Evolutionary conservation across 352 stramenopile genomes (phyloP).

Genomic region (Phytophthora capsici): DNA sequence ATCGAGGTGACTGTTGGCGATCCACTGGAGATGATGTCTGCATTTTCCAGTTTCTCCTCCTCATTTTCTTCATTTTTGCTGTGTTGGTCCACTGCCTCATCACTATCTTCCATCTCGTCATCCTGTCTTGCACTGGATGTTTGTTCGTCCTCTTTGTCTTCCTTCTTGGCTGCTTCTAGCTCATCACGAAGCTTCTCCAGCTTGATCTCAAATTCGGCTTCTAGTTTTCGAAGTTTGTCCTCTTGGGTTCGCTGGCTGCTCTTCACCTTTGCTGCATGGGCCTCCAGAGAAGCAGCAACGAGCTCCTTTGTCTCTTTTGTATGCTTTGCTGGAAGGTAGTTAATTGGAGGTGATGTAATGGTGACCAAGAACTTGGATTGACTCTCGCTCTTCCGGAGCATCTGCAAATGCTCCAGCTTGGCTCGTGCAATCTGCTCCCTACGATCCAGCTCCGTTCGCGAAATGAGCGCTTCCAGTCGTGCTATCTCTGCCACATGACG

Average conservation of each 20-base stretch:
- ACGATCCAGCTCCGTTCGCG: slow-evolving; percentile 53
- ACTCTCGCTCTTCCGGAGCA: slow-evolving; percentile 45
- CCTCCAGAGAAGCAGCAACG: slow-evolving; percentile 71
- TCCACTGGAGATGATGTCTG: background rate
- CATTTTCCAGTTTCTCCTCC: slow-evolving; percentile 1
- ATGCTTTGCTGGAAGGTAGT: slow-evolving; percentile 74
- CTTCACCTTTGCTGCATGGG: slow-evolving; percentile 69
- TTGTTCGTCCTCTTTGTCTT: slow-evolving; percentile 18
- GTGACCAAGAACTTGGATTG: slow-evolving; percentile 74
- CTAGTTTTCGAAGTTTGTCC: slow-evolving; percentile 54
- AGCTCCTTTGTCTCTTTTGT: slow-evolving; percentile 83
- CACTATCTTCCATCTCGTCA: slow-evolving; percentile 24
- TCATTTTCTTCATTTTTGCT: slow-evolving; percentile 10
- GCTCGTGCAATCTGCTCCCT: slow-evolving; percentile 57
- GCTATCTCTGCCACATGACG: slow-evolving; percentile 42
- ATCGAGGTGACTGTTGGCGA: slow-evolving; percentile 7
- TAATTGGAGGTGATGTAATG: slow-evolving; percentile 70
- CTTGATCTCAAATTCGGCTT: slow-evolving; percentile 56
- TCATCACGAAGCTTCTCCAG: slow-evolving; percentile 55
- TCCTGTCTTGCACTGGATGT: slow-evolving; percentile 25
- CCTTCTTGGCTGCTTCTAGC: slow-evolving; percentile 43
- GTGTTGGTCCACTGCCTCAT: slow-evolving; percentile 21
- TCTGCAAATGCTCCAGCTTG: slow-evolving; percentile 71
- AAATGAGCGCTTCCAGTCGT: slow-evolving; percentile 55
- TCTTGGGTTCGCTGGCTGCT: slow-evolving; percentile 46